Conservation (phyloP, 164 flowering plant species). For the Vitis rotundifolia region DNA sequence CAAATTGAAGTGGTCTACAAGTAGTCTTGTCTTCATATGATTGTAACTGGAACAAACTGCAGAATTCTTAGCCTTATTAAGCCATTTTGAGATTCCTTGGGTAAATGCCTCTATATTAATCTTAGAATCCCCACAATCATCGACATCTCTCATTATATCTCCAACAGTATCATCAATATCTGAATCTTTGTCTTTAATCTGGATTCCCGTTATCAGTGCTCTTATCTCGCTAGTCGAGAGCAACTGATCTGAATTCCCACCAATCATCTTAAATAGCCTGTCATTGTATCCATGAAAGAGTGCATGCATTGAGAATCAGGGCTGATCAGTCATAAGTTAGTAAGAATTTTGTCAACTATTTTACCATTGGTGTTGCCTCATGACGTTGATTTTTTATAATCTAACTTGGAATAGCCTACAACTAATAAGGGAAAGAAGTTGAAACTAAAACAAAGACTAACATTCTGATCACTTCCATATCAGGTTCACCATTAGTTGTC, state of each 20-base stretch:
- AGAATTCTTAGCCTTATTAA: slow-evolving; percentile 13
- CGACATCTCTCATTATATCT: slow-evolving; percentile 20
- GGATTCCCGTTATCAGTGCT: slow-evolving; percentile 20
- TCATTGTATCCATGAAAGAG: too few species aligned
- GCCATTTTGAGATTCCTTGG: slow-evolving; percentile 25
- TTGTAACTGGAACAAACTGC: neutral
- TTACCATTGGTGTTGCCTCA: too few species aligned
- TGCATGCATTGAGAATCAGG: too few species aligned
- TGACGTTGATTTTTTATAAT: too few species aligned
- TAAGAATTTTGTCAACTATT: too few species aligned
- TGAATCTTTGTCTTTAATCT: slow-evolving; percentile 21
- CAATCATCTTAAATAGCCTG: slow-evolving; percentile 19
- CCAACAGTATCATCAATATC: slow-evolving; percentile 16
- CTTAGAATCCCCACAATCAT: slow-evolving; percentile 6
- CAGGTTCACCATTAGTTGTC: slow-evolving; percentile 10
- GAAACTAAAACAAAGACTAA: too few species aligned
- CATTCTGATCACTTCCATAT: slow-evolving; percentile 1
- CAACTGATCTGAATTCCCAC: neutral
- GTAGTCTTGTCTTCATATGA: slow-evolving; percentile 9
- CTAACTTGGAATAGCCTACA: too few species aligned
- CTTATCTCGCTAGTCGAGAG: slow-evolving; percentile 24
- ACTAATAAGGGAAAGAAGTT: too few species aligned
- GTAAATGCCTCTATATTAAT: slow-evolving; percentile 14
- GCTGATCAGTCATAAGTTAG: too few species aligned
- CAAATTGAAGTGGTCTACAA: slow-evolving; percentile 21